phyloP scores from a whole-genome alignment of 2,329 filamentous ascomycete species.

The Verticillium zaregamsianum region DNA sequence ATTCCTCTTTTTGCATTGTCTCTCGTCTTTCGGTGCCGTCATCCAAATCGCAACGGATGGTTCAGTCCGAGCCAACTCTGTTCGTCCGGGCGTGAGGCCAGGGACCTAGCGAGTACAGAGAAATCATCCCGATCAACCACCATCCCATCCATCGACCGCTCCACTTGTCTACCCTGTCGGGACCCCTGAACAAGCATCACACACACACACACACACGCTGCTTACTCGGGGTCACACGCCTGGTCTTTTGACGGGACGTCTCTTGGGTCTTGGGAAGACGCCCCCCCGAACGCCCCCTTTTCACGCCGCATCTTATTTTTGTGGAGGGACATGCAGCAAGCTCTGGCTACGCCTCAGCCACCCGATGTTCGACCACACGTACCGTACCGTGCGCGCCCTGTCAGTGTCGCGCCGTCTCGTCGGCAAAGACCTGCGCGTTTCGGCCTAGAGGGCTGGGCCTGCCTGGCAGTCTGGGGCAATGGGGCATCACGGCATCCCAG shows the following conservation, averaged over 20 bases:
- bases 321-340: neutral
- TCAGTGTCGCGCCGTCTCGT: neutral
- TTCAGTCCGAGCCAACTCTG: neutral
- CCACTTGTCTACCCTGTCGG: neutral
- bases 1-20: neutral
- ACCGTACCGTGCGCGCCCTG: neutral
- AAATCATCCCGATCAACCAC: too few species aligned
- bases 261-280: neutral
- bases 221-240: neutral
- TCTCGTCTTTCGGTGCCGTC: neutral
- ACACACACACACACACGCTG: neutral
- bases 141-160: too few species aligned
- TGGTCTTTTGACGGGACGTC: constrained; percentile 3
- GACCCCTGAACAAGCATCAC: constrained; percentile 10
- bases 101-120: neutral
- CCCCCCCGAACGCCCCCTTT: constrained; percentile 10
- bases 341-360: neutral
- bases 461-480: neutral
- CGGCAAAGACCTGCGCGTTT: neutral
- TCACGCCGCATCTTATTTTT: constrained; percentile 14
- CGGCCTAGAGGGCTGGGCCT: neutral
- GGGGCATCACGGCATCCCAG: neutral
- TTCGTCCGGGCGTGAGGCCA: neutral
- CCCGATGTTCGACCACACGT: neutral
- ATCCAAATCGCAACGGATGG: neutral